Base-by-base conservation (phyloP, 108 stramenopile genomes). In the Asterionellopsis glacialis region DNA sequence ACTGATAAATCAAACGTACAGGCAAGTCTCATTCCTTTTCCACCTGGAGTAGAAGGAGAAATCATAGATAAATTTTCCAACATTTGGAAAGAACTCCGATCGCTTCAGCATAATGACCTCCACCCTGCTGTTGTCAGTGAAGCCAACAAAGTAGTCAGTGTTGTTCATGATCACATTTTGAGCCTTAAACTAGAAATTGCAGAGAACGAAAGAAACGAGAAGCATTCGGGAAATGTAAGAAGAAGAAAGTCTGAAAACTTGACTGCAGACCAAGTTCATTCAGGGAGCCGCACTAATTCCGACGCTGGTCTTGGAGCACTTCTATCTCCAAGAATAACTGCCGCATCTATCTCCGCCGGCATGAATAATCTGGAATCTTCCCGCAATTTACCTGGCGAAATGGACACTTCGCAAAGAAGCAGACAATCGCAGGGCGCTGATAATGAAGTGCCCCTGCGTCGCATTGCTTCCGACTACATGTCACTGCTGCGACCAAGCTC, bases 81-180 rank as follows among this genome's bases (percentile, higher is more conserved):
- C 26, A 71, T 90, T 22, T 98, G 96, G 96, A 70, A 73, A 38
- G 59, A 67, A 21, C 61, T 97, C 18, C 66, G 75, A 14, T 58
- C 50, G 13, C 48, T 89, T 11, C 86, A 87, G 63, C 77, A 84
- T 18, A 56, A 58, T 15, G 96, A 98, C 50, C 83, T 95, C 0
- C 86, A 90, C 65, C 85, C 87, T 0, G 48, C 63, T 16, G 91
- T 95, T 11, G 55, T 74, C 0, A 24, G 55, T 1, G 81, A 85
- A 2, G 82, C 87, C 16, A 80, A 69, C 15, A 61, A 72, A 4
- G 86, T 96, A 40, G 77, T 94, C 0, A 61, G 65, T 15, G 61
- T 79, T 40, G 89, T 96, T 11, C 76, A 94, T 64, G 91, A 93
- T 61, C 65, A 76, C 13, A 61, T 90, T 9, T 55, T 80, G 58